Percentiles rank a stretch among this genome's conserved stretches.
These are phyloP conservation scores for Tarenaya hassleriana DNA, from an alignment of 345 rosid species.

Conservation along the genomic window DNA sequence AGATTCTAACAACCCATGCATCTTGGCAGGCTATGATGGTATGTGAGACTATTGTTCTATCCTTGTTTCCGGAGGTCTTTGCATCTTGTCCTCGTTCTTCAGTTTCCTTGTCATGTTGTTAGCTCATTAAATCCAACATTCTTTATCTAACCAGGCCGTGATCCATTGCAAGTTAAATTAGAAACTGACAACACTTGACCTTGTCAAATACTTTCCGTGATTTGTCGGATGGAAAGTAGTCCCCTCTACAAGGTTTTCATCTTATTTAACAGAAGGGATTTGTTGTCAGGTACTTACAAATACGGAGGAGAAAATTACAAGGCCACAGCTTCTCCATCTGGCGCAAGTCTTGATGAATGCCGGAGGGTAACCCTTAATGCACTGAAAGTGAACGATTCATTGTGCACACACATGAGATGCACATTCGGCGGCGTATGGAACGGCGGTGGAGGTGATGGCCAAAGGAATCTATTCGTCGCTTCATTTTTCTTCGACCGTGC, in stretches of 20 bases:
- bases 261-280: not conserved
- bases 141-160: too few species aligned
- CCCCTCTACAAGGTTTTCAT: not conserved
- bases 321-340: slow-evolving; percentile 60
- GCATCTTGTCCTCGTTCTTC: not conserved
- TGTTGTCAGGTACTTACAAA: slow-evolving; percentile 51
- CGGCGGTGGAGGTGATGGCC: slow-evolving; percentile 99
- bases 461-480: slow-evolving; percentile 80
- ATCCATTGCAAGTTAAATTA: too few species aligned
- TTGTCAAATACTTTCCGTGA: too few species aligned
- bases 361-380: slow-evolving; percentile 62
- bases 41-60: slow-evolving; percentile 16
- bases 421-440: slow-evolving; percentile 97
- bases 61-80: not conserved
- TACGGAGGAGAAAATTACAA: slow-evolving; percentile 66
- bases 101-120: too few species aligned
- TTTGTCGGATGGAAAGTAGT: too few species aligned
- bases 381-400: slow-evolving; percentile 70
- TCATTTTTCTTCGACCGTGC: slow-evolving; percentile 98
- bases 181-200: too few species aligned
- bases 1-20: slow-evolving; percentile 70
- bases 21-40: slow-evolving; percentile 80
- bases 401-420: slow-evolving; percentile 90
- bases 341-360: slow-evolving; percentile 70
- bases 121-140: too few species aligned